phyloP scores from a whole-genome alignment of 805 yeast species.

The Wickerhamiella occidentalis region DNA sequence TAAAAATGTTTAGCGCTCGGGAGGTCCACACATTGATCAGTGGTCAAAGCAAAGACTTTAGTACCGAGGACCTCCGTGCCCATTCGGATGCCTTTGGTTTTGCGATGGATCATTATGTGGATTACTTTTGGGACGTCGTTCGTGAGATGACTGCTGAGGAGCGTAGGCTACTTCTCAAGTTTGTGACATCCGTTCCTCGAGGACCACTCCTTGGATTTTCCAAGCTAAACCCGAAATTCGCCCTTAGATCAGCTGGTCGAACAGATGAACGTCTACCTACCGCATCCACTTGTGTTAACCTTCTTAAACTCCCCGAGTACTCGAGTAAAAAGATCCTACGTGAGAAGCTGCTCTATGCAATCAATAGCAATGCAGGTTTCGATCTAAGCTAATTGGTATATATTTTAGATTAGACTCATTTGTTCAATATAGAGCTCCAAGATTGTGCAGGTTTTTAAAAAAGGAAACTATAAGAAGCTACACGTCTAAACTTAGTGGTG shows the following conservation, averaged over 20 bases:
- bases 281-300: conserved; percentile 84
- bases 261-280: conserved; percentile 62
- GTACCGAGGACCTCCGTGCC: conserved; percentile 52
- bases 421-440: too few relatives aligned
- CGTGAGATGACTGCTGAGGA: conserved; percentile 55
- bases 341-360: conserved; percentile 62
- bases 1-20: conserved; percentile 68
- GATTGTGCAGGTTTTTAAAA: too few relatives aligned
- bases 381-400: conserved; percentile 44
- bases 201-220: conserved; percentile 85
- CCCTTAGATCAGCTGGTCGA: conserved; percentile 56
- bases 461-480: not conserved
- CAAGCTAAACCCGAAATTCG: conserved; percentile 63
- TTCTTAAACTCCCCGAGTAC: conserved; percentile 79
- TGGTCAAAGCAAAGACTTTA: conserved; percentile 61
- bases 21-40: conserved; percentile 79
- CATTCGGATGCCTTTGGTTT: conserved; percentile 58
- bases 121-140: conserved; percentile 63
- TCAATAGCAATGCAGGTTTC: conserved; percentile 74
- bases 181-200: conserved; percentile 83
- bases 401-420: too few relatives aligned
- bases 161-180: conserved; percentile 55
- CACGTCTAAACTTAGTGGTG: conserved; percentile 53
- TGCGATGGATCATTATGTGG: conserved; percentile 39
- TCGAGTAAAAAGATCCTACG: conserved; percentile 43